Conservation (phyloP, 495 filamentous ascomycete species). For the Podospora fimiseda region DNA sequence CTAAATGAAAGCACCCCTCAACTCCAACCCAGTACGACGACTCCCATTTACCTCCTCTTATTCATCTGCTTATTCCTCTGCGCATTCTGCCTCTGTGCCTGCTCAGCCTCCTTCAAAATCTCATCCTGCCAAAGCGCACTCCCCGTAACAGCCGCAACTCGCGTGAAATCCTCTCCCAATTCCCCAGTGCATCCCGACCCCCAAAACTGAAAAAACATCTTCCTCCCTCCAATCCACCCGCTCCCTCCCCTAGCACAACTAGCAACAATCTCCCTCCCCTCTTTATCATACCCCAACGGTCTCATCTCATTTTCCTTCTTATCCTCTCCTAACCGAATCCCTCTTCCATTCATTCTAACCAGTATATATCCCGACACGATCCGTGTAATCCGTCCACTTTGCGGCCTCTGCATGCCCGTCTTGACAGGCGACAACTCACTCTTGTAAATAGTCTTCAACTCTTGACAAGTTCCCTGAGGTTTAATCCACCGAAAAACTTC, state of each 20-base stretch:
- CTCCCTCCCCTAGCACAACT: background rate
- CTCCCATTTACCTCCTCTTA: background rate
- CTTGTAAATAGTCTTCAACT: background rate
- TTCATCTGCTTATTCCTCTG: background rate
- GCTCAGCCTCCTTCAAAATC: background rate
- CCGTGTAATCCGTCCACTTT: background rate
- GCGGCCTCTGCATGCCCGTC: background rate
- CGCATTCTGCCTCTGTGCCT: background rate
- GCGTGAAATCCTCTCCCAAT: constrained; percentile 1
- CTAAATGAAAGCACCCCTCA: background rate
- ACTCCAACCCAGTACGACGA: too few relatives aligned
- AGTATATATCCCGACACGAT: background rate
- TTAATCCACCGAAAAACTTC: background rate
- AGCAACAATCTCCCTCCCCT: background rate
- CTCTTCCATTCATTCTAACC: background rate
- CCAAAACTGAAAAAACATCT: background rate
- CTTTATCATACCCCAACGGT: background rate
- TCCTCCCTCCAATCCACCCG: background rate
- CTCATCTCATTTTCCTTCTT: background rate
- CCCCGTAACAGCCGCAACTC: background rate
- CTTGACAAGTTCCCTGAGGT: background rate
- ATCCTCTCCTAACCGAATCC: background rate
- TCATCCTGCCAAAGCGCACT: background rate
- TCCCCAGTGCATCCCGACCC: background rate
- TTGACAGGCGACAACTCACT: background rate